Evolutionary conservation across 805 yeast genomes (phyloP).

Genomic region (Yamadazyma laniorum): DNA sequence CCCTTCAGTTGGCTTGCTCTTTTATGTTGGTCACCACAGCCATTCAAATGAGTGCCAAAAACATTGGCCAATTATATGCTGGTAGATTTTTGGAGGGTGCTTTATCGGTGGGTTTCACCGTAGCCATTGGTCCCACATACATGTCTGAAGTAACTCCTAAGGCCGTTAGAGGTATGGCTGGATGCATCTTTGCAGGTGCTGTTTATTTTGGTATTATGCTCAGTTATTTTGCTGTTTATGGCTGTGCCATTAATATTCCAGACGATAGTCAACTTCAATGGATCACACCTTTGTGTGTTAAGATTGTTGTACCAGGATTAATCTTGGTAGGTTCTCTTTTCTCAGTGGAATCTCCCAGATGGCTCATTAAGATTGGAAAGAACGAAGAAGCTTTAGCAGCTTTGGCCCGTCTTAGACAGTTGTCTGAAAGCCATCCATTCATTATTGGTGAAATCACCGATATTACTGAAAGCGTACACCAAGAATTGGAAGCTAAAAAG

Average conservation of each 20-base stretch:
- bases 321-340: constrained; percentile 42
- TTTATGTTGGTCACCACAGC: constrained; percentile 46
- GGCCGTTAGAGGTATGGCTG: constrained; percentile 50
- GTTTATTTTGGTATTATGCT: constrained; percentile 56
- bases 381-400: constrained; percentile 39
- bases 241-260: constrained; percentile 47
- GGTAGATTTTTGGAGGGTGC: constrained; percentile 55
- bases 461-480: constrained; percentile 45
- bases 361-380: constrained; percentile 45
- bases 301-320: constrained; percentile 48
- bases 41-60: constrained; percentile 46
- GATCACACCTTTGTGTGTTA: constrained; percentile 50
- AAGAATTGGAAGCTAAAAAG: constrained; percentile 30
- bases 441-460: constrained; percentile 50
- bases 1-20: constrained; percentile 43
- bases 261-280: constrained; percentile 41
- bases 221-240: constrained; percentile 51
- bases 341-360: constrained; percentile 51
- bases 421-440: constrained; percentile 48
- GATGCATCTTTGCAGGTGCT: constrained; percentile 55
- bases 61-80: constrained; percentile 51
- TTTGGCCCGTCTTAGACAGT: constrained; percentile 43
- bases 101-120: constrained; percentile 53
- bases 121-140: constrained; percentile 55
- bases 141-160: constrained; percentile 54